These are phyloP conservation scores for Mollisiaceae sp. DNA, from an alignment of 2,329 filamentous ascomycete species.

Conservation along the genomic window DNA sequence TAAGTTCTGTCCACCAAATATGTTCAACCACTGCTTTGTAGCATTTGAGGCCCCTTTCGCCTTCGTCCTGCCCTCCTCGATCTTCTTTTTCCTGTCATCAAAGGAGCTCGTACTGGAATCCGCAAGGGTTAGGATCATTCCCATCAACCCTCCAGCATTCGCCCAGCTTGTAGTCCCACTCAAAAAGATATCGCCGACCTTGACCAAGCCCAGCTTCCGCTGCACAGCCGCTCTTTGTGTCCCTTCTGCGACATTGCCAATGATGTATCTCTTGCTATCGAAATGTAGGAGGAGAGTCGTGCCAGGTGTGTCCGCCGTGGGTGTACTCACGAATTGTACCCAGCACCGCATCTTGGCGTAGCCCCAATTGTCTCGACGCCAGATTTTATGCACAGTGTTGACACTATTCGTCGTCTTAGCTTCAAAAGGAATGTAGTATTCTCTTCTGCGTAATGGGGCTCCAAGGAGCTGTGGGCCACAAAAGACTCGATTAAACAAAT, in stretches of 20 bases:
- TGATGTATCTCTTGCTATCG: constrained; percentile 80
- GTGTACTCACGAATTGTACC: constrained; percentile 78
- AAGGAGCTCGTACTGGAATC: constrained; percentile 61
- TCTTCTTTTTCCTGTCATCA: constrained; percentile 46
- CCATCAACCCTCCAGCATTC: constrained; percentile 80
- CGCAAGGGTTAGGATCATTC: constrained; percentile 83
- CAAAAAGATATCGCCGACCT: constrained; percentile 80
- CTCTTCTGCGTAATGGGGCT: background rate
- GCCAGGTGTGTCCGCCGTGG: constrained; percentile 86
- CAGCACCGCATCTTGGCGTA: constrained; percentile 67
- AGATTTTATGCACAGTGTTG: background rate
- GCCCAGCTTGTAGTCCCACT: constrained; percentile 79
- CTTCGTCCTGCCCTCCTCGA: constrained; percentile 39
- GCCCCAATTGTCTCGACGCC: background rate
- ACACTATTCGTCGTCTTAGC: background rate
- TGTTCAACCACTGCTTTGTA: constrained; percentile 53
- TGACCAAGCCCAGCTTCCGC: constrained; percentile 66
- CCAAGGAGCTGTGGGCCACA: background rate
- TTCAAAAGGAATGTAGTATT: constrained; percentile 3
- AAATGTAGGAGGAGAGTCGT: constrained; percentile 79
- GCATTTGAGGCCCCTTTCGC: constrained; percentile 28
- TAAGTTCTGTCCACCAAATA: constrained; percentile 83
- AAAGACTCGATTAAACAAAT: background rate
- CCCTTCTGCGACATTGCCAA: constrained; percentile 84
- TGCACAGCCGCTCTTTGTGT: constrained; percentile 72